phyloP scores from a whole-genome alignment of 495 filamentous ascomycete genomes.

The Evernia prunastri region DNA sequence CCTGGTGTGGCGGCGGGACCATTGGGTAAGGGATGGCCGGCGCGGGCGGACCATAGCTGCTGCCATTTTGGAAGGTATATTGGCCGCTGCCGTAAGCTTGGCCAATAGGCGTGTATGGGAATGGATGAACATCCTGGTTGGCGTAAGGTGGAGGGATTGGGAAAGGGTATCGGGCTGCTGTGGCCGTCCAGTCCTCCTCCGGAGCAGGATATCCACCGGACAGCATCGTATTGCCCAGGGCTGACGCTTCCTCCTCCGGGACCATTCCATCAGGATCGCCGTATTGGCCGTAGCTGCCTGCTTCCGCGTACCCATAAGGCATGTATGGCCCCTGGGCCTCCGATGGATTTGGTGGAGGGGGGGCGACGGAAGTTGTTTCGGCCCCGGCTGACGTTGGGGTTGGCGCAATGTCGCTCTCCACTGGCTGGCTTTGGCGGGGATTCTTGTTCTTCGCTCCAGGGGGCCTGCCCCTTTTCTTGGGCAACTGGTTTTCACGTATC shows the following conservation, averaged over 20 bases:
- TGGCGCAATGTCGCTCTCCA: neutral
- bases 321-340: neutral
- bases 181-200: neutral
- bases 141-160: neutral
- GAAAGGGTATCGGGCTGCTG: neutral
- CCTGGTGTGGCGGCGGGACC: neutral
- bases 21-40: neutral
- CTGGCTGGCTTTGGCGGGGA: neutral
- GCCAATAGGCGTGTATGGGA: too few species aligned
- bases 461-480: neutral
- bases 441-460: neutral
- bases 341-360: neutral
- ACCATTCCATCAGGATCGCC: too few species aligned
- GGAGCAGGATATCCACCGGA: too few species aligned
- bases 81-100: neutral
- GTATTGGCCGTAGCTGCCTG: too few species aligned
- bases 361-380: neutral
- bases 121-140: neutral
- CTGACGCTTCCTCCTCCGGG: too few species aligned
- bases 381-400: neutral
- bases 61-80: neutral
- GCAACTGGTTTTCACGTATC: neutral
- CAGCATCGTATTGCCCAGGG: too few species aligned
- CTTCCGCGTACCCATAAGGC: neutral
- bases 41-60: neutral